These are phyloP conservation scores for Piromyces finnis DNA, from an alignment of 192 early-diverging fungal species.

Conservation along the genomic window DNA sequence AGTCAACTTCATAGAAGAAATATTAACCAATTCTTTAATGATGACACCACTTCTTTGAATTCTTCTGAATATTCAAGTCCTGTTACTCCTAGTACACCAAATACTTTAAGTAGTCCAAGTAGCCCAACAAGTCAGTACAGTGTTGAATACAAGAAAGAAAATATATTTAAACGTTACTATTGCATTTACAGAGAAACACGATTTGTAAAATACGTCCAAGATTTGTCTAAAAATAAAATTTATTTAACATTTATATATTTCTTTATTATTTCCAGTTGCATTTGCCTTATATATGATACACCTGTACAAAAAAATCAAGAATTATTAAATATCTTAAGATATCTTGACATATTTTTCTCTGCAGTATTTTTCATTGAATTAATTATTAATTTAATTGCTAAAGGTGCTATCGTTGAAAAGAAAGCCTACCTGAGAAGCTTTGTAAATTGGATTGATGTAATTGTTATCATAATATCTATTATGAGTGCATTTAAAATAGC, in stretches of 20 bases:
- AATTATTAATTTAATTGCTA: neutral
- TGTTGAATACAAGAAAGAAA: neutral
- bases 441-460: neutral
- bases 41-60: neutral
- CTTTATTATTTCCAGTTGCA: neutral
- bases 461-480: neutral
- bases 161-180: neutral
- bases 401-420: neutral
- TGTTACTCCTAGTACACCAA: neutral
- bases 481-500: neutral
- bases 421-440: neutral
- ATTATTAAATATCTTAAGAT: neutral
- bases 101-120: neutral
- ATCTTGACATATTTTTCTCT: neutral
- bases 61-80: neutral
- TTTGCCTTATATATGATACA: neutral
- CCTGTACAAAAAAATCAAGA: neutral
- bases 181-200: neutral
- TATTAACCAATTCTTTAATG: neutral
- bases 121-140: neutral
- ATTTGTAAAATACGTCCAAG: neutral
- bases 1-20: neutral
- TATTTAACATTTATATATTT: neutral
- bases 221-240: neutral
- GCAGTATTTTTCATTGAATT: neutral